Evolutionary conservation across 2,329 filamentous ascomycete genomes (phyloP), one percentile per base, ranked within the genome.

Genomic region (Ascochyta fabae): DNA sequence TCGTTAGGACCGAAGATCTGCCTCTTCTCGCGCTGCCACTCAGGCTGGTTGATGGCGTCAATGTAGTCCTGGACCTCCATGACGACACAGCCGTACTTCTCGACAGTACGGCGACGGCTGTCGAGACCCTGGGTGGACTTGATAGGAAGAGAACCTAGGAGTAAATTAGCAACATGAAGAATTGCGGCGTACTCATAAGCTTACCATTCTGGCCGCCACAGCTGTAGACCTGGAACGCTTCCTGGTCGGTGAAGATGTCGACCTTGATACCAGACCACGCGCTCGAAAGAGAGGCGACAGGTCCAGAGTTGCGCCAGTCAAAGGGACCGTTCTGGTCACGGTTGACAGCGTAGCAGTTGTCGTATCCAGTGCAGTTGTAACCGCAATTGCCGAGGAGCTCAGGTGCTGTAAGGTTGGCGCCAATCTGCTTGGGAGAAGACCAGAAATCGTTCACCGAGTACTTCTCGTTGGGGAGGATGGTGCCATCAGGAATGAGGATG

Each of bases 51-150:
- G 78, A 98, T 95, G 24, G 84, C 92, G 72, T 96, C 93, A 70
- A 97, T 96, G 85, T 87, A 97, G 74, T 95, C 92, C 81, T 97
- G 86, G 12, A 95, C 91, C 79, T 97, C 94, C 75, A 97, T 84
- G 44, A 96, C 94, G 24, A 96, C 71, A 75, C 94, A 97, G 29
- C 91, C 92, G 70, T 92, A 91, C 79, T 93, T 74, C 52, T 85
- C 83, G 24, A 92, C 88, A 7, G 84, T 84, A 34, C 87, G 81
- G 3, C 86, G 84, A 65, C 87, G 84, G 31, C 64, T 76, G 58
- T 84, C 80, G 4, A 89, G 77, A 15, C 89, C 89, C 74, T 92
- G 90, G 0, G 86, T 88, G 58, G 79, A 79, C 80, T 92, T 92
- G 59, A 92, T 67, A 0, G 89, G 79, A 59, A 89, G 77, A 1